These are phyloP conservation scores for Chlamydomonas incerta DNA, from an alignment of 139 green algal species.

Conservation along the genomic window DNA sequence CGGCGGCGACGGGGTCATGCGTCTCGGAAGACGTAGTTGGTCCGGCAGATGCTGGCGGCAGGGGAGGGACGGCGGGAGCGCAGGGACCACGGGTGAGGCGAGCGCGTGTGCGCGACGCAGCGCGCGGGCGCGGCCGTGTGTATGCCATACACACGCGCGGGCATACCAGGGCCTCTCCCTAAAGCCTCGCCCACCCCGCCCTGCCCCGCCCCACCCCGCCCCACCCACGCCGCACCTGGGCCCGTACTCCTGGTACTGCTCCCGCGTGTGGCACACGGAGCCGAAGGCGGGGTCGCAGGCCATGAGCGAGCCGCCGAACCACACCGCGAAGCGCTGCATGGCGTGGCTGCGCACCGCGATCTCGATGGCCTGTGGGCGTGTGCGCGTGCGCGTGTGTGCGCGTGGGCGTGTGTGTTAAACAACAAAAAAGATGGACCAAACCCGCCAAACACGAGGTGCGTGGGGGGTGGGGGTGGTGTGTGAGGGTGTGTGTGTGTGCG, in stretches of 20 bases:
- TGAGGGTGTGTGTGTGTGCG: no score
- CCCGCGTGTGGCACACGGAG: slow-evolving; percentile 54
- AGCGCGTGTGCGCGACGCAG: no score
- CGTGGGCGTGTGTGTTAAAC: no score
- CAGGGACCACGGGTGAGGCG: not conserved
- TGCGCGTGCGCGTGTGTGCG: no score
- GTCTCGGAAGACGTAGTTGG: slow-evolving; percentile 61
- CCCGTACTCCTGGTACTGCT: slow-evolving; percentile 81
- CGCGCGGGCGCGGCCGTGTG: no score
- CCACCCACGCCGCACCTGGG: slow-evolving; percentile 43
- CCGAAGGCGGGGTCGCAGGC: slow-evolving; percentile 67
- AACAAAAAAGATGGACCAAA: no score
- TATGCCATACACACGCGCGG: no score
- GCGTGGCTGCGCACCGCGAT: slow-evolving; percentile 75
- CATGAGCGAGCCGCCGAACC: slow-evolving; percentile 84
- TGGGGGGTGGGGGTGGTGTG: no score
- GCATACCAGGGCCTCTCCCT: no score
- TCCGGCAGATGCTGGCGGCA: slow-evolving; percentile 59
- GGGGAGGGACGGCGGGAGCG: no score
- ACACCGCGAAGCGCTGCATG: slow-evolving; percentile 81
- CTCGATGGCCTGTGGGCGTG: slow-evolving; percentile 42
- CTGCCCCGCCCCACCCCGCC: not conserved
- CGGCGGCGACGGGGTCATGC: no score
- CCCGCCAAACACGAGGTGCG: no score
- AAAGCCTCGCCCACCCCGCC: not conserved